Evolutionary conservation across 176 grass and related monocot species (phyloP), one percentile per base, ranked within the genome.

Genomic region (Avena sativa): DNA sequence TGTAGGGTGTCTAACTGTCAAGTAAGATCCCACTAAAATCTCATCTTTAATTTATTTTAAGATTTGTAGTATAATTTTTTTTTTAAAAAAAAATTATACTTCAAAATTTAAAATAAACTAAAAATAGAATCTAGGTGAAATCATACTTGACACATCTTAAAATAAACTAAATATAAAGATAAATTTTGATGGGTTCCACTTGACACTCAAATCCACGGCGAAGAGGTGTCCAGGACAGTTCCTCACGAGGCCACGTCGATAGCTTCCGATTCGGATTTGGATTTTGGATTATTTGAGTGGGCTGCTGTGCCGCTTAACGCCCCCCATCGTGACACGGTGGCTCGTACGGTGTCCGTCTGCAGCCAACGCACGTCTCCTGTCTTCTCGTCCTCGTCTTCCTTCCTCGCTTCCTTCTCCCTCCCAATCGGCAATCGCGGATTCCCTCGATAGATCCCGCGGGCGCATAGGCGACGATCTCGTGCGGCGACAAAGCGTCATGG

Each of bases 401-500:
- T 21, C 84, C 50, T 59, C 17, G 60, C 47, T 55, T 16, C 40
- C 28, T 19, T 60, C 36, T 59, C 34, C 79, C 21, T 44, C 70
- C 75, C 69, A 47, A 67, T 59, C 40, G 32, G 61, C 76, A 47
- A 67, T 57, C 49, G 73, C 81, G 84, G 65, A 49, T 85, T 89
- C 58, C 77, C 90, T 78, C 67, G 57, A 47, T 73, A 87, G 72
- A 91, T 90, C 69, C 86, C 76, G 1, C 53, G 28, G 53, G 19
- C 63, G 25, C 78, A 11, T 2, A 6, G 48, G 65, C 79, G 84
- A 85, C 85, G 66, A 56, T 34, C 76, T 53, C 58, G 38, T 56
- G 56, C 21, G 57, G 38, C 81, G 32, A 60, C 50, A 55, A 58
- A 82, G 12, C 71, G 46, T 38, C 86, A 98, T 98, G 96, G 96